Base-by-base conservation (phyloP, 139 green algal genomes). In the Gonium pectorale region DNA sequence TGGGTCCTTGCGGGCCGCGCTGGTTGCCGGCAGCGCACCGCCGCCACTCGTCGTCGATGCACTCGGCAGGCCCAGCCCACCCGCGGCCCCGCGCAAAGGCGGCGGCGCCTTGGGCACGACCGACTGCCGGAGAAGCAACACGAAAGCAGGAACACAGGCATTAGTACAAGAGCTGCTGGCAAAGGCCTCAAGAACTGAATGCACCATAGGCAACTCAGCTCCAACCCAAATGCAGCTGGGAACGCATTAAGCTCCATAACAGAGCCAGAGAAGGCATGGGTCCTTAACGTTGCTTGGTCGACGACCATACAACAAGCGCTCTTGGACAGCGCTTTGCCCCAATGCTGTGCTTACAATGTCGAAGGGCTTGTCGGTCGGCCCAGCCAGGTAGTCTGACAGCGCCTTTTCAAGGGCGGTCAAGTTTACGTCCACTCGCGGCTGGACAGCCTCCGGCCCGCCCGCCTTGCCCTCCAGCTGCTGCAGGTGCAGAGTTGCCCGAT, bases 401-500 rank as follows among this genome's bases (percentile, higher is more conserved):
- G 81, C 75, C 17, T 79, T 82, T 91, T 99, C 97, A 79, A 99
- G 89, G 19, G 92, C 95, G 63, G 86, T 79, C 59, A 97, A 63
- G 21, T 94, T 94, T 44, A 97, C 83, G 64, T 95, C 88, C 66
- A 75, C 59, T 8, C 49, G 33, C 21, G 78, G 71, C 41, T 56
- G n/a, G 21, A 97, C 83, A 11, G 85, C 86, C 1, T 86, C 88
- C 29, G 87, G 70, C 21, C 91, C 90, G 67, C 93, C 87, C 41
- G 86, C 93, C 38, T 83, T 64, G 77, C 90, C 93, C 49, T 85
- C 77, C 63, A 99, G 94, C 88, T 98, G 93, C 59, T 95, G 88
- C 83, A 99, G 89, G 90, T 97, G 97, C 62, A 99, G 81, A 51
- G 95, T 98, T 22, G 98, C 98, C 59, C 97, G 90, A 89, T 99